Evolutionary conservation across 176 grass and related monocot species (phyloP), one percentile per base, ranked within the genome.

Genomic region (Eragrostis nindensis): DNA sequence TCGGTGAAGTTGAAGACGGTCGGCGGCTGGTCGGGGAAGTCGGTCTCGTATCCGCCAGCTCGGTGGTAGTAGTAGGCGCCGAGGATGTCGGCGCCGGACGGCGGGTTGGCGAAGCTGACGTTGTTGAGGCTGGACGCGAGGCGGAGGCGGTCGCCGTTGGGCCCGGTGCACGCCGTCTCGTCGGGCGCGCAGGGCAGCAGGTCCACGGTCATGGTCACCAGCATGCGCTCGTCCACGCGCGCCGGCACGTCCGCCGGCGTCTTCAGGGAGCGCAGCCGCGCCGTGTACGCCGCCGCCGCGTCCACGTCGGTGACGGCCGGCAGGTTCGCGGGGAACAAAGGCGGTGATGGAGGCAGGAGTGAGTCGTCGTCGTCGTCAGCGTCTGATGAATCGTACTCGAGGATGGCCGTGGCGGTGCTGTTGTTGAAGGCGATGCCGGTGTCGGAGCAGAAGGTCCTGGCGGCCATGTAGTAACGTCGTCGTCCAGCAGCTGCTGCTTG

Each of bases 61-160:
- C 25, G 15, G 70, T 1, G 32, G n/a, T n/a, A n/a, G 48, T 36
- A 36, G 32, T 11, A 48, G 52, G 67, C 75, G 49, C 43, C 3
- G 9, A 83, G 70, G 59, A 83, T 17, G 60, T 88, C 12, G 42
- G 45, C 21, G 60, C 14, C 2, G 12, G 86, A 15, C n/a, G n/a
- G n/a, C 0, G 32, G 41, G 18, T 52, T 72, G 7, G 21, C 11
- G 49, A 88, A 32, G 61, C 79, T 78, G 18, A 80, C 38, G 68
- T 88, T 88, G 86, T 88, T 88, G 14, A 84, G 39, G 75, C 73
- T 76, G 11, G 81, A 75, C 56, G 86, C 74, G 1, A 88, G 50
- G 8, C 43, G 74, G 14, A 88, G 50, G 8, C 43, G 74, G 14
- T 21, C 83, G 12, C 12, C 25, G 16, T 36, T 41, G 60, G 81